Conservation (phyloP, 148 eudicot species). For the Persicaria maculosa region DNA sequence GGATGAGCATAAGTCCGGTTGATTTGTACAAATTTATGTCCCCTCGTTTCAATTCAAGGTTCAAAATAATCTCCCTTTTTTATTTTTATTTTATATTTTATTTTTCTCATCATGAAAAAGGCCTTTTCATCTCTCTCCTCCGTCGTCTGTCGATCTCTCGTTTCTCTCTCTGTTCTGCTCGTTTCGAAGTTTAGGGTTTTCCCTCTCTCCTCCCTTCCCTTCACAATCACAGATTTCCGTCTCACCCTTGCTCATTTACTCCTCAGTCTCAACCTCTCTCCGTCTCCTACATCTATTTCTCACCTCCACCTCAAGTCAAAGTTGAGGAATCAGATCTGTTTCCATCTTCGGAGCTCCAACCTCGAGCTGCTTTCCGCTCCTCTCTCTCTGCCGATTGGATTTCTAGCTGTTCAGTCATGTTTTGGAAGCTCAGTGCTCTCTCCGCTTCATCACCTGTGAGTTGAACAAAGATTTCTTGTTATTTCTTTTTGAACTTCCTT, state of each 20-base stretch:
- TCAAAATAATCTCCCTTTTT: not conserved
- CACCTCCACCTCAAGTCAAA: not conserved
- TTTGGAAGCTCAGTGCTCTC: conserved; percentile 76
- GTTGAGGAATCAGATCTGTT: conserved; percentile 20
- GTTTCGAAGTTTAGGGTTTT: conserved; percentile 25
- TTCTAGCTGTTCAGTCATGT: conserved; percentile 37
- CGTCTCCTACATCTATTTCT: not conserved
- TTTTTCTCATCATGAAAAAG: not conserved
- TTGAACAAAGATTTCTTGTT: not conserved
- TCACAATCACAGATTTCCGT: not conserved
- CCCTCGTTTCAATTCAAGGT: not conserved
- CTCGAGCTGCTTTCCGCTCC: not conserved
- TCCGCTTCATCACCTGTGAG: conserved; percentile 90
- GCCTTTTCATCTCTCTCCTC: not conserved
- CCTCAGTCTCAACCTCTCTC: not conserved
- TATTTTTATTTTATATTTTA: not conserved
- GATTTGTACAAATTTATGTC: not conserved
- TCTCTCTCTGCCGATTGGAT: not conserved
- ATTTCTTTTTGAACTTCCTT: not conserved
- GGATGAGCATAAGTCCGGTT: too few species aligned
- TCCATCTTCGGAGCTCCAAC: not conserved
- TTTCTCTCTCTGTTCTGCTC: conserved; percentile 5
- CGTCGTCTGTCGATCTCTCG: conserved; percentile 8
- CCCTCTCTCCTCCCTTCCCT: conserved; percentile 5
- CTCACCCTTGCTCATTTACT: conserved; percentile 1